Conservation (phyloP, 345 rosid genomes). For the Murraya paniculata region DNA sequence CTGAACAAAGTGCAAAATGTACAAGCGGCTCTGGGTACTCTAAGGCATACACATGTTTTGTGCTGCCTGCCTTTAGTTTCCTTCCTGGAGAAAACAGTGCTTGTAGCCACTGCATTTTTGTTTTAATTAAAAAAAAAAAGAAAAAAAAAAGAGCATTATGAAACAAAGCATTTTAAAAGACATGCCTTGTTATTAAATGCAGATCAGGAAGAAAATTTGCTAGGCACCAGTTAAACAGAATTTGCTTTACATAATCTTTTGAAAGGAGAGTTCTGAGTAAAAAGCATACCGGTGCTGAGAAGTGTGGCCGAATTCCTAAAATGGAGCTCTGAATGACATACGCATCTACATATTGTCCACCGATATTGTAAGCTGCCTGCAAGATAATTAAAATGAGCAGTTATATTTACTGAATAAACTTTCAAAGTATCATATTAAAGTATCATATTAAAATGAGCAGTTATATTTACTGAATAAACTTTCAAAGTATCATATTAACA, state of each 20-base stretch:
- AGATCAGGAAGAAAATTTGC: background rate
- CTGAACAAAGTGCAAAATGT: slow-evolving; percentile 80
- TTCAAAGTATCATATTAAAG: no score
- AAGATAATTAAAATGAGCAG: slow-evolving; percentile 5
- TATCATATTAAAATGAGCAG: background rate
- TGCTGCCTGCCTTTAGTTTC: slow-evolving; percentile 48
- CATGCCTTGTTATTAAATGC: background rate
- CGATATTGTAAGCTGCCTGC: slow-evolving; percentile 81
- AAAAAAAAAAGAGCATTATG: background rate
- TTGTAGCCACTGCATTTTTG: slow-evolving; percentile 68
- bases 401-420: background rate
- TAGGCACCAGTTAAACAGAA: background rate
- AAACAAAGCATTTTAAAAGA: background rate
- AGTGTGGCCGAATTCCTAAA: slow-evolving; percentile 66
- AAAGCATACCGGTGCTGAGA: slow-evolving; percentile 57
- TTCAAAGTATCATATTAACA: background rate
- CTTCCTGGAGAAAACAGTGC: slow-evolving; percentile 72
- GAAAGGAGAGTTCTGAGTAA: background rate
- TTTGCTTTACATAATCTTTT: no score
- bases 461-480: background rate
- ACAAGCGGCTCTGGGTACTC: slow-evolving; percentile 83
- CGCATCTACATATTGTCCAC: slow-evolving; percentile 66
- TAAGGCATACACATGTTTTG: slow-evolving; percentile 59
- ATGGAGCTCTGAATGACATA: slow-evolving; percentile 60
- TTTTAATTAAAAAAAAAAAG: background rate